Base-by-base conservation (phyloP, 306 rosid species). In the Trifolium pratense region DNA sequence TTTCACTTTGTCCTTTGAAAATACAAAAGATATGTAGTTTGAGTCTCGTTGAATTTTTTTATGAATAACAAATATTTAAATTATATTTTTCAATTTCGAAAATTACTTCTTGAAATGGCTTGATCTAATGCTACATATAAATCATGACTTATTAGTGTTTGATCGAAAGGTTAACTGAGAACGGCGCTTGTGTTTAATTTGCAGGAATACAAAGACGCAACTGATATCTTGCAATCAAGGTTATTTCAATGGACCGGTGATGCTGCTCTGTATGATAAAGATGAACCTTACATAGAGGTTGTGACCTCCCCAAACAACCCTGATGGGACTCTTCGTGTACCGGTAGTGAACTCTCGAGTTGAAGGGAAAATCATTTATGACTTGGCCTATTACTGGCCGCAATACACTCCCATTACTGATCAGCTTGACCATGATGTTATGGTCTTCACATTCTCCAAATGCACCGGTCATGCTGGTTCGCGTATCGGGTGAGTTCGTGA, bases 381-480 rank as follows among this genome's bases (percentile, higher is more conserved):
- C 82, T 68, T 87, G 9, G 98, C 98, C 16, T 93, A 93, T 77
- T 90, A 89, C 32, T 93, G 97, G 96, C 98, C 97, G 4, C 98
- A 93, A 0, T 93, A 82, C 85, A 89, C 91, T 9, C 81, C 97
- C 64, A 91, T 93, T 15, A 86, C 87, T 65, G 77, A 79, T 43
- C 36, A 80, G 1, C 80, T 82, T 29, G 84, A 88, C 16, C 79
- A 86, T 52, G 92, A 93, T 71, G 15, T 93, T n/a, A 87, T 88
- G 93, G 70, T 79, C 57, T 91, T 93, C 80, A 93, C 98, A n/a
- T 85, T 86, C 58, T 93, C 98, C 70, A 93, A 93, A 70, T 83
- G 92, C 86, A 91, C 96, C 0, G 98, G 98, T 5, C 97, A 93
- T 77, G 98, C 90, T 15, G 97, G 97, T 36, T 93, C 97, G 2